Evolutionary conservation across 2,329 filamentous ascomycete species (phyloP), one percentile per base, ranked within the genome.

Genomic region (Pseudogymnoascus sp.): DNA sequence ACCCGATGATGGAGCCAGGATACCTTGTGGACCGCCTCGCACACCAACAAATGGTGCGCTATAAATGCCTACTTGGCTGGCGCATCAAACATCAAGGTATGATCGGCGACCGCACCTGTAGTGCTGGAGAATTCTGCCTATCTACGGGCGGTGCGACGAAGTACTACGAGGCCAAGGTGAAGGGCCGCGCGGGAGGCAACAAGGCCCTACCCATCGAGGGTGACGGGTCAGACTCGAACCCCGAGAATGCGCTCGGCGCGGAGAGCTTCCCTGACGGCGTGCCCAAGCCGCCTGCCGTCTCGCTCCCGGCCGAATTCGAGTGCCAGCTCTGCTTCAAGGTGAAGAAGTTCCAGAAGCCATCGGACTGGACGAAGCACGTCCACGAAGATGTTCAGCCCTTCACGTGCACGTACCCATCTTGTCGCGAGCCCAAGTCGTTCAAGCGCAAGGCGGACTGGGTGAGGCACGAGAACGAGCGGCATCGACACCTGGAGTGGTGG

Each of bases 381-480:
- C 91, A 96, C 69, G 93, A 96, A 75, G 93, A 97, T 73, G 86
- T 96, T 0, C 90, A 95, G 72, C 93, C 93, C 0, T 96, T 96
- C 69, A 96, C 91, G 2, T 97, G 93, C 76, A 96, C 92, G 0
- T 96, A 93, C 78, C 86, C 89, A 1, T 82, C 85, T 61, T 96
- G 93, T 72, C 83, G 84, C 8, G 91, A 96, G 59, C 87, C 90
- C 17, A 96, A 96, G 75, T 92, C 91, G 36, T 97, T 96, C 80
- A 96, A 96, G 76, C 85, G 92, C 59, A 97, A 96, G 76, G 93
- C 93, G 13, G 93, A 97, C 73, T 97, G 93, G 93, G 91, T 96
- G 21, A 85, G 93, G 31, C 93, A 97, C 71, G 93, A 96, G 73
- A 96, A 93, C 69, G 93, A 97, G 75, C 87, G 89, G 26, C 93